phyloP scores from a whole-genome alignment of 305 asterid genomes.

The Andrographis paniculata region DNA sequence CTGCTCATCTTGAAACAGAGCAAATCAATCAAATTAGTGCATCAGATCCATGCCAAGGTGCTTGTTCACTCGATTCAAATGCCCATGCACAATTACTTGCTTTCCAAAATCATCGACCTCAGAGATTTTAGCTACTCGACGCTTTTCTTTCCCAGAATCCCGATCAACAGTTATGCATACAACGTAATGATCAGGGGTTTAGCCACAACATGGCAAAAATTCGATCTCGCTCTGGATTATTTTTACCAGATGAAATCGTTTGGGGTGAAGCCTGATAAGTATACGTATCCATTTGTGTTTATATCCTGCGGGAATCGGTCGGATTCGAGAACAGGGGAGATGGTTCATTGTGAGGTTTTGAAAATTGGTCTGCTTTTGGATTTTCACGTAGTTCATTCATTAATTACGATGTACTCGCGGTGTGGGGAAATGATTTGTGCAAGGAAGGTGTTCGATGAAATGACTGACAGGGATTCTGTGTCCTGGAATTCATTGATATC shows the following conservation, averaged over 20 bases:
- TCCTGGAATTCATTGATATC: slow-evolving; percentile 79
- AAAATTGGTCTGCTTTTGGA: slow-evolving; percentile 53
- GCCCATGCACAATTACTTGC: slow-evolving; percentile 68
- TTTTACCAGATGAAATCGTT: slow-evolving; percentile 43
- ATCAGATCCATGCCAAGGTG: slow-evolving; percentile 66
- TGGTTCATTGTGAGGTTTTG: slow-evolving; percentile 51
- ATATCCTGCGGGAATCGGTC: slow-evolving; percentile 51
- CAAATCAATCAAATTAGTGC: slow-evolving; percentile 35
- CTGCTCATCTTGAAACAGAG: slow-evolving; percentile 32
- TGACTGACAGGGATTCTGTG: slow-evolving; percentile 50
- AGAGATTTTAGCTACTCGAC: slow-evolving; percentile 39
- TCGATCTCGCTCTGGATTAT: slow-evolving; percentile 37
- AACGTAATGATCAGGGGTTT: slow-evolving; percentile 74
- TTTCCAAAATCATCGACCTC: slow-evolving; percentile 49
- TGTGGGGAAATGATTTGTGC: slow-evolving; percentile 42
- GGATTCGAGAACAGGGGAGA: slow-evolving; percentile 30
- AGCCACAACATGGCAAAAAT: slow-evolving; percentile 59
- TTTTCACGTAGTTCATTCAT: slow-evolving; percentile 62
- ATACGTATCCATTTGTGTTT: slow-evolving; percentile 74
- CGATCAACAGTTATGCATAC: slow-evolving; percentile 51
- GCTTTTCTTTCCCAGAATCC: slow-evolving; percentile 42
- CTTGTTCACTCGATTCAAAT: slow-evolving; percentile 43
- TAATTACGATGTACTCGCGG: slow-evolving; percentile 65
- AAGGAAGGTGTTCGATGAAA: slow-evolving; percentile 63
- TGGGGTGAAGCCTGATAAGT: slow-evolving; percentile 57